Evolutionary conservation across 768 basidiomycete species (phyloP).

Genomic region (Mrakia frigida): DNA sequence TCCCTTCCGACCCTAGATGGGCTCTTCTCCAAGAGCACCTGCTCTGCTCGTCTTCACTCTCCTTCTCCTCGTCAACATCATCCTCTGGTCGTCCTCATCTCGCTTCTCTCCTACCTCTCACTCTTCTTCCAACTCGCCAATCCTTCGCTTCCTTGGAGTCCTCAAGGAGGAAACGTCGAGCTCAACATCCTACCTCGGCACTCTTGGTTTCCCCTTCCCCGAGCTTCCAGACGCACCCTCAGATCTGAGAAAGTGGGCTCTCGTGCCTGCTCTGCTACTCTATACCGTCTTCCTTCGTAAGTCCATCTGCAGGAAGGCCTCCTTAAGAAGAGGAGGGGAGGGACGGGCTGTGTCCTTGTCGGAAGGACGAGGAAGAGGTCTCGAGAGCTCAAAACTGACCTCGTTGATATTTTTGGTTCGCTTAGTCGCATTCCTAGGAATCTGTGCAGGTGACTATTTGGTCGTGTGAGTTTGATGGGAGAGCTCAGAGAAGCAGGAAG

Average conservation of each 20-base stretch:
- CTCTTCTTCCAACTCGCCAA: not conserved
- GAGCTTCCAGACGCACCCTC: slow-evolving; percentile 16
- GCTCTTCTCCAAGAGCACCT: not conserved
- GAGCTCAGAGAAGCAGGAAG: not conserved
- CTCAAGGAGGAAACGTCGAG: not conserved
- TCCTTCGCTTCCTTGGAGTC: not conserved
- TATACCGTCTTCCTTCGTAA: slow-evolving; percentile 25
- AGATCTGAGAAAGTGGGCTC: not conserved
- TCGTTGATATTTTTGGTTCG: not conserved
- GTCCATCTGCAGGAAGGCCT: not conserved
- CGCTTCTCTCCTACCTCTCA: slow-evolving; percentile 47
- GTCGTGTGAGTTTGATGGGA: slow-evolving; percentile 55
- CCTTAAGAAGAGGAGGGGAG: not conserved
- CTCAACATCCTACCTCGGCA: not conserved
- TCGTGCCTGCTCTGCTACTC: slow-evolving; percentile 17
- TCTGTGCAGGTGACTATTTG: slow-evolving; percentile 54
- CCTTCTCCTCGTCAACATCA: slow-evolving; percentile 54
- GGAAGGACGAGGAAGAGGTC: not conserved
- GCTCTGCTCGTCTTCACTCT: slow-evolving; percentile 50
- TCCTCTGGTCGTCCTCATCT: slow-evolving; percentile 58
- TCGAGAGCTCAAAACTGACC: too few species aligned
- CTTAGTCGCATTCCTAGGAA: slow-evolving; percentile 23
- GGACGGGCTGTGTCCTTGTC: not conserved
- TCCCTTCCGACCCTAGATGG: not conserved
- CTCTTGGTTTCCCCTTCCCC: slow-evolving; percentile 27